Base-by-base conservation (phyloP, 768 basidiomycete genomes). In the Aureoboletus auriporus region DNA sequence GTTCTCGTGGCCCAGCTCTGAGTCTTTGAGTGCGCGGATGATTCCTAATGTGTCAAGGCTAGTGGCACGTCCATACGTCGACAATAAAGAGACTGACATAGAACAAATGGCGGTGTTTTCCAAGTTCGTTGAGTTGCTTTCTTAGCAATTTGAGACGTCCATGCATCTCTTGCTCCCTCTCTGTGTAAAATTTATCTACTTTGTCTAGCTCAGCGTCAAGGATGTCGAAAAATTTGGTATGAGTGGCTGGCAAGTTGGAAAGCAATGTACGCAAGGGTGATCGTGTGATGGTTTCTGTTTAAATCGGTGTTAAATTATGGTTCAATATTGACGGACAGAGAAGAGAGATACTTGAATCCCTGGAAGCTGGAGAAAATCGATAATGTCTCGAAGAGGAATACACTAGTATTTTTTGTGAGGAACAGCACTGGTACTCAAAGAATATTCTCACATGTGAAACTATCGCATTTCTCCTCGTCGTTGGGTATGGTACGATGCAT, bases 191-290 rank as follows among this genome's bases (percentile, higher is more conserved):
- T 1, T 71, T 68, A 50, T 89, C 89, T 11, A 97, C 81, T 65
- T 95, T 96, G 17, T 85, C 81, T 3, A 97, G 71, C 62, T 99
- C 85, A 1, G 62, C 62, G 55, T 96, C 89, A 7, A 97, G 74
- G 20, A 81, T 72, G 3, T 79, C 75, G 51, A 98, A 89, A 70
- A 96, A 98, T 6, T 72, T 72, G 28, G 68, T 60, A 59, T 94
- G 86, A 20, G 75, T 68, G 0, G 80, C 73, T 11, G 82, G 75
- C 16, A 93, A 71, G 9, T 74, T 65, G 5, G 76, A 72, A 14
- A 87, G 62, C 23, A 89, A 65, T 17, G 75, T 70, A 20, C 65
- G 69, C 13, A 83, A 53, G 4, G 78, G 67, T 2, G 75, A 62
- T 3, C 46, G 42, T 27, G 64, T 56, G 3, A 20, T 39, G n/a